Percentiles rank a stretch among this genome's conserved stretches.
These are phyloP conservation scores for Cordyceps cateniannulata DNA, from an alignment of 2,329 filamentous ascomycete species.

Conservation along the genomic window DNA sequence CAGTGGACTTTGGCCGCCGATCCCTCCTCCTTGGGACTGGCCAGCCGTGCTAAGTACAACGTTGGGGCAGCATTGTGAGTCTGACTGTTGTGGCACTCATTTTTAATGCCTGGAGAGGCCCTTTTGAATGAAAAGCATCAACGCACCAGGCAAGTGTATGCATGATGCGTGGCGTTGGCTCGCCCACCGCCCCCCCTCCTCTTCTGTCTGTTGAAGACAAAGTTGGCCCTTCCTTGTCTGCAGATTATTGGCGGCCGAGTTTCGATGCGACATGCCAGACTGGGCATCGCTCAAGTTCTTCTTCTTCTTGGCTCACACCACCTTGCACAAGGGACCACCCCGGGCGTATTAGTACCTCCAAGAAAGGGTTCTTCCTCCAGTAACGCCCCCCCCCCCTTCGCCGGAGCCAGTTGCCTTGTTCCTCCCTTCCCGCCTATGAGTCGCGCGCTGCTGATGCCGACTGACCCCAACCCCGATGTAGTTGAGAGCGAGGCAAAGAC, in stretches of 20 bases:
- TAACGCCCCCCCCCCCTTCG: too few relatives aligned
- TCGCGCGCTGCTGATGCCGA: neutral
- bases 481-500: too few relatives aligned
- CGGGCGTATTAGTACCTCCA: neutral
- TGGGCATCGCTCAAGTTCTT: slow-evolving; percentile 5
- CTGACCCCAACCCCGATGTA: neutral
- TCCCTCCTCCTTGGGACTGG: too few relatives aligned
- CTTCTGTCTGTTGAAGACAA: neutral
- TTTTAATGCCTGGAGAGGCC: too few relatives aligned
- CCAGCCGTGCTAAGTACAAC: neutral
- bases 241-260: neutral
- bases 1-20: slow-evolving; percentile 7
- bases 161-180: slow-evolving; percentile 10
- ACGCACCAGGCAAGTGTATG: slow-evolving; percentile 1
- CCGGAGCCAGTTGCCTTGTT: neutral
- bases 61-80: neutral
- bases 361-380: neutral
- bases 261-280: slow-evolving; percentile 10
- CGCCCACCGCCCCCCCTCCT: slow-evolving; percentile 3
- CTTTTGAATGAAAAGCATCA: neutral
- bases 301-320: slow-evolving; percentile 7
- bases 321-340: neutral
- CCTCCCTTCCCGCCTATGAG: too few relatives aligned
- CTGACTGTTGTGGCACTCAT: too few relatives aligned
- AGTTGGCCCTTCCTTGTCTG: too few relatives aligned